These are phyloP conservation scores for Monascus purpureus DNA, from an alignment of 495 filamentous ascomycete species.

Conservation along the genomic window DNA sequence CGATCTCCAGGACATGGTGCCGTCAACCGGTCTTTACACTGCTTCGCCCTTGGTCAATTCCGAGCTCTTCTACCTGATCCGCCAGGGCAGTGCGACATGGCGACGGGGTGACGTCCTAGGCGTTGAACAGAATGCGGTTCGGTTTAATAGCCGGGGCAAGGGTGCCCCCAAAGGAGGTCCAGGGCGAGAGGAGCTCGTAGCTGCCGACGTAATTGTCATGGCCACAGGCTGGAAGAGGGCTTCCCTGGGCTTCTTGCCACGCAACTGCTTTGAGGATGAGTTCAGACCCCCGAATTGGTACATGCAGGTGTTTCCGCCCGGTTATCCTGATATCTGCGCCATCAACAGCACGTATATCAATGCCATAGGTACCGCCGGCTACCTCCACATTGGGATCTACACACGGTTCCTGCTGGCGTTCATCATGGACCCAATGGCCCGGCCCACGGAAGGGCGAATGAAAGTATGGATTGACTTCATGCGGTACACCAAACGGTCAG, in stretches of 20 bases:
- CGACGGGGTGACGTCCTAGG: constrained; percentile 49
- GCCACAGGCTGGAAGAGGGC: constrained; percentile 57
- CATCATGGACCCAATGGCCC: constrained; percentile 50
- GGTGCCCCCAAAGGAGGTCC: constrained; percentile 50
- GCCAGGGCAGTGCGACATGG: constrained; percentile 47
- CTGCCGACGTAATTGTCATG: constrained; percentile 54
- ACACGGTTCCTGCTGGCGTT: constrained; percentile 61
- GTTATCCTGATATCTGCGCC: constrained; percentile 36
- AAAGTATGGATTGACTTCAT: constrained; percentile 62
- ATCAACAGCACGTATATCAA: constrained; percentile 63
- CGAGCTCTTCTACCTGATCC: constrained; percentile 50
- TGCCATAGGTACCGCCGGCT: constrained; percentile 51
- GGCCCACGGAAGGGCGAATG: constrained; percentile 52
- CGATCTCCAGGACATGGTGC: constrained; percentile 65
- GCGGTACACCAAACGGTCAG: constrained; percentile 44
- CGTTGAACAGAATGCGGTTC: constrained; percentile 41
- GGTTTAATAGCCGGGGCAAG: constrained; percentile 43
- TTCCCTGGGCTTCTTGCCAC: constrained; percentile 46
- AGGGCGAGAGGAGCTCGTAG: constrained; percentile 37
- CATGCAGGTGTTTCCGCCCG: constrained; percentile 48
- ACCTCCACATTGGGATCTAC: constrained; percentile 67
- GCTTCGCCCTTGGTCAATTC: constrained; percentile 55
- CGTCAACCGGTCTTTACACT: constrained; percentile 57
- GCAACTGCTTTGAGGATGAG: constrained; percentile 41
- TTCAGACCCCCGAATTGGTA: constrained; percentile 65